Evolutionary conservation across 2,329 filamentous ascomycete genomes (phyloP).

Genomic region (Thielaviopsis ethacetica): DNA sequence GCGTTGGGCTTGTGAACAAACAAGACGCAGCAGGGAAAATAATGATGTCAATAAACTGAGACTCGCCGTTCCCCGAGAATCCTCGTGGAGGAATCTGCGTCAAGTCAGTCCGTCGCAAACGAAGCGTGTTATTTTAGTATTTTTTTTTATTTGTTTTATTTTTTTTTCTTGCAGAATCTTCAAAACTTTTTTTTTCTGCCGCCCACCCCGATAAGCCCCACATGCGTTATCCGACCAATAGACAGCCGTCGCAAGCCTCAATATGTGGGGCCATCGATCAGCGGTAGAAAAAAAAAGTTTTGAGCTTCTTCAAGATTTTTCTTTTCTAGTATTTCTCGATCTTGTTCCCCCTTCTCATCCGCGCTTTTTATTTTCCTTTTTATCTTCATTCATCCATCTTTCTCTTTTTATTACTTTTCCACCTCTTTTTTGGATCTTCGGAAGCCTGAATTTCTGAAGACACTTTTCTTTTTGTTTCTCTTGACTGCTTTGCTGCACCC

Average conservation of each 20-base stretch:
- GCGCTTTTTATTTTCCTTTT: neutral
- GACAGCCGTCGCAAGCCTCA: neutral
- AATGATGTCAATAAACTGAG: no score
- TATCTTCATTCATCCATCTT: neutral
- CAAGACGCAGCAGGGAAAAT: no score
- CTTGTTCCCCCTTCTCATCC: neutral
- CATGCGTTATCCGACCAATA: slow-evolving; percentile 10
- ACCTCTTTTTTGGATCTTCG: neutral
- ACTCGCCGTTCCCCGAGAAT: no score
- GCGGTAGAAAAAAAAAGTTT: slow-evolving; percentile 14
- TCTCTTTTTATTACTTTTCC: neutral
- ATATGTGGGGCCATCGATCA: slow-evolving; percentile 9
- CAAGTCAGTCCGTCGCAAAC: no score
- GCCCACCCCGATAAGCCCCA: slow-evolving; percentile 3
- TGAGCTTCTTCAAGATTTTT: slow-evolving; percentile 8
- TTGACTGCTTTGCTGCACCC: slow-evolving; percentile 12
- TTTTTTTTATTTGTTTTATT: neutral
- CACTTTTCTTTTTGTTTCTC: slow-evolving; percentile 1
- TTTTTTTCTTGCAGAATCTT: neutral
- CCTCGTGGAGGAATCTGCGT: no score
- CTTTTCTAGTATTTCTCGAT: neutral
- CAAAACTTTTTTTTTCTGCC: neutral
- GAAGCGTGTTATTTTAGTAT: neutral
- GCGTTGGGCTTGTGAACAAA: no score
- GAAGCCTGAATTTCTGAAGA: neutral